Evolutionary conservation across 164 flowering plant genomes (phyloP).

Genomic region (Macadamia tetraphylla): DNA sequence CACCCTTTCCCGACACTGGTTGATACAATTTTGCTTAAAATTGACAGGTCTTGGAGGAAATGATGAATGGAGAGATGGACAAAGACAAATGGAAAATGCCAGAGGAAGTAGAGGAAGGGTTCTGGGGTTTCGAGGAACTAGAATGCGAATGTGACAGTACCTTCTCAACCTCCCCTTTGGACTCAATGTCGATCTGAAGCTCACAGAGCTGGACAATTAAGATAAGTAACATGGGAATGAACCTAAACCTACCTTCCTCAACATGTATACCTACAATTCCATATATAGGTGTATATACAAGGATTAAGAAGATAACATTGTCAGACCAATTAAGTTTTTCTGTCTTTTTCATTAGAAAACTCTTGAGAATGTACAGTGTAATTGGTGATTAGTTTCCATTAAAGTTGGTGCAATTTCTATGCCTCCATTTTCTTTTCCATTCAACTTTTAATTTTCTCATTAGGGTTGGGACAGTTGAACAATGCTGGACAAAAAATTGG

Average conservation of each 20-base stretch:
- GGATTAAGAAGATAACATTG: neutral
- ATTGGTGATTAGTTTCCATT: neutral
- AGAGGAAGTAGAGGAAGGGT: constrained; percentile 59
- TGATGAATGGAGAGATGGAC: constrained; percentile 40
- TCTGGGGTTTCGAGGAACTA: constrained; percentile 87
- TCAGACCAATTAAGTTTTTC: neutral
- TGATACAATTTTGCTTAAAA: neutral
- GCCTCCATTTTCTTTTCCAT: neutral
- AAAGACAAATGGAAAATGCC: constrained; percentile 73
- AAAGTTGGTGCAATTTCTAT: neutral
- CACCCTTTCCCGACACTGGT: neutral
- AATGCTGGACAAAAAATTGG: no score
- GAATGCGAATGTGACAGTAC: constrained; percentile 58
- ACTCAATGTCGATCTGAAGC: constrained; percentile 36
- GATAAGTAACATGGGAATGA: neutral
- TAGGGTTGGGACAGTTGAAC: no score
- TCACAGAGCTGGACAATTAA: constrained; percentile 16
- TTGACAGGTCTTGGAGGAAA: constrained; percentile 61
- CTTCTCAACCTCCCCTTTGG: constrained; percentile 43
- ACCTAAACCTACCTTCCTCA: neutral
- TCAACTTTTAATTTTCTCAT: no score
- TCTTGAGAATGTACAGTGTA: neutral
- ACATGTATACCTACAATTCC: neutral
- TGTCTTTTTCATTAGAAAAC: neutral
- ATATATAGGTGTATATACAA: neutral